Evolutionary conservation across 2,329 filamentous ascomycete species (phyloP).

Genomic region (Xenoacremonium recifei): DNA sequence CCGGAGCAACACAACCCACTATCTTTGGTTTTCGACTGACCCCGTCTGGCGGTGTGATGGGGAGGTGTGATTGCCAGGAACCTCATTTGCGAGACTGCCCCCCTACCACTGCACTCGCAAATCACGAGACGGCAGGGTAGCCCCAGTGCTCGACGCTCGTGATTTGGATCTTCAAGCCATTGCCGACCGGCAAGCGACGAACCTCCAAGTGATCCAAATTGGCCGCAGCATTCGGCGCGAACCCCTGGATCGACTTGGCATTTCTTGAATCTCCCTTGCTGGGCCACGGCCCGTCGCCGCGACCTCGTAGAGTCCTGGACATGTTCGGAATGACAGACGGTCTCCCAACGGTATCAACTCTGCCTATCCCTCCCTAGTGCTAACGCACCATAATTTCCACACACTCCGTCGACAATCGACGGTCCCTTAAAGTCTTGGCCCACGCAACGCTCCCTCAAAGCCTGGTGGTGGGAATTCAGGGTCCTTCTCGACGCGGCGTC

Average conservation of each 20-base stretch:
- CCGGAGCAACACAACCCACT: too few species aligned
- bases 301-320: neutral
- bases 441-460: too few species aligned
- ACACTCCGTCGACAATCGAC: too few species aligned
- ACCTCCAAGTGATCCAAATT: neutral
- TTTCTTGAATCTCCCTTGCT: too few species aligned
- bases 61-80: neutral
- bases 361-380: too few species aligned
- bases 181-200: neutral
- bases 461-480: too few species aligned
- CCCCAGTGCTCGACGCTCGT: slow-evolving; percentile 1
- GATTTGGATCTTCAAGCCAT: slow-evolving; percentile 10
- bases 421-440: too few species aligned
- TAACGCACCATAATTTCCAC: too few species aligned
- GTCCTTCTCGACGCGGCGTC: too few species aligned
- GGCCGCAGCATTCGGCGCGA: neutral
- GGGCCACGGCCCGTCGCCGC: neutral
- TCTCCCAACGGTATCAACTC: too few species aligned
- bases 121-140: neutral
- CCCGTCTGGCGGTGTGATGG: neutral
- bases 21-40: too few species aligned
- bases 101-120: neutral
- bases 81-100: neutral
- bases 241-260: neutral
- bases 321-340: too few species aligned